Evolutionary conservation across 2,329 filamentous ascomycete species (phyloP), one percentile per base, ranked within the genome.

Genomic region (Colletotrichum destructivum): DNA sequence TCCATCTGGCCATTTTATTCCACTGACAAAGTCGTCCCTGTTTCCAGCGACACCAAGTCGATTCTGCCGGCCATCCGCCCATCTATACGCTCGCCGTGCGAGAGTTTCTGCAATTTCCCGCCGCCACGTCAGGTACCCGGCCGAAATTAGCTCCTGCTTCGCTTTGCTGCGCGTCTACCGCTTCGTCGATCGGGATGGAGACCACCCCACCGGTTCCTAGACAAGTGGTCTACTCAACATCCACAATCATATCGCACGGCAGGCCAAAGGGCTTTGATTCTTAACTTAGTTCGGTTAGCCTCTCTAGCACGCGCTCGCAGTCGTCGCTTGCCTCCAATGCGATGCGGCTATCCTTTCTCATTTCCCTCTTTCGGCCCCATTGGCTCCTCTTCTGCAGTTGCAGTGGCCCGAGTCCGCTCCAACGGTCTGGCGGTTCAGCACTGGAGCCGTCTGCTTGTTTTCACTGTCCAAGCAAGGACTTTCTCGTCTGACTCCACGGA

Each of bases 321-420:
- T 21, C 23, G 12, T 38, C 49, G 65, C 40, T 57, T 49, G 23
- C 38, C 31, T 69, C 60, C 26, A 49, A 72, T 62, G 61, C 70
- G 46, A 62, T 62, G 67, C 70, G 38, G 42, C 47, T 66, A 15
- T 59, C 67, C 70, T 72, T 57, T 51, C 62, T 72, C 70, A 71
- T 72, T 49, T 71, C 66, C 62, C 55, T 51, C 31, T 38, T 6
- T 11, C n/a, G 40, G 62, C 46, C 62, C 51, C 42, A 72, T 66
- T 72, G 61, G 70, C 67, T 59, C 56, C 16, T 42, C 47, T 66
- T 49, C 66, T 62, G 66, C 66, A 18, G 49, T 51, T 56, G 35
- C 62, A 55, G 70, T 42, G 62, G 68, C 23, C 42, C 21, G 26
- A n/a, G 42, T 42, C 49, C 54, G 44, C 40, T 31, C 67, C 66